Evolutionary conservation across 495 filamentous ascomycete genomes (phyloP).

Genomic region (Paragyromitra xinjiangensis): DNA sequence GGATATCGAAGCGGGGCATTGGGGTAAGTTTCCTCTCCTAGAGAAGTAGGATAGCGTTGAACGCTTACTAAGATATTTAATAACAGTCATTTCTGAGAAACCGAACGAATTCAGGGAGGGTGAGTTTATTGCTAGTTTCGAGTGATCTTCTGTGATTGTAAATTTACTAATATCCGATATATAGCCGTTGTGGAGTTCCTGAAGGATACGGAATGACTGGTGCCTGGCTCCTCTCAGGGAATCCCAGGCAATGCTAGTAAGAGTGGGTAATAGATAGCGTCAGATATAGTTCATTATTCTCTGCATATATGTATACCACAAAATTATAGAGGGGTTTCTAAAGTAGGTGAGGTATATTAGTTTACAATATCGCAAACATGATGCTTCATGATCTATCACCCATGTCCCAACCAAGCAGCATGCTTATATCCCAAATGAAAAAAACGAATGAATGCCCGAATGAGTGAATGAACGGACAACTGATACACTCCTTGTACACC

Average conservation of each 20-base stretch:
- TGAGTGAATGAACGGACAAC: constrained; percentile 26
- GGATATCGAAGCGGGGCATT: constrained; percentile 90
- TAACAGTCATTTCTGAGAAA: constrained; percentile 80
- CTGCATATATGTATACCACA: constrained; percentile 29
- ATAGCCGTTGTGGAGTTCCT: constrained; percentile 71
- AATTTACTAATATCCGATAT: constrained; percentile 29
- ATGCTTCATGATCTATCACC: constrained; percentile 48
- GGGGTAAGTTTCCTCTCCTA: constrained; percentile 61
- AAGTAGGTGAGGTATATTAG: constrained; percentile 42
- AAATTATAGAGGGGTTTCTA: constrained; percentile 38
- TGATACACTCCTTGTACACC: constrained; percentile 31
- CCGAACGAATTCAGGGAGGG: constrained; percentile 85
- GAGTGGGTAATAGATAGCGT: not conserved
- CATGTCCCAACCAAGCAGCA: constrained; percentile 10
- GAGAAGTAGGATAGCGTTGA: not conserved
- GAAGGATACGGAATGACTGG: constrained; percentile 64
- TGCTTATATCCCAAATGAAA: constrained; percentile 18
- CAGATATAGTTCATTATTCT: constrained; percentile 33
- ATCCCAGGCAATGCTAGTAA: not conserved
- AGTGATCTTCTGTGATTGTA: constrained; percentile 5
- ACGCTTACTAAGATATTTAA: constrained; percentile 12
- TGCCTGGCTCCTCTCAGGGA: not conserved
- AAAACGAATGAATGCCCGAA: constrained; percentile 16
- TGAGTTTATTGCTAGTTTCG: constrained; percentile 60
- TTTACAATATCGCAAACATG: constrained; percentile 43